Percentiles rank a stretch among this genome's conserved stretches.
Conservation (phyloP, 495 filamentous ascomycete genomes). For the Tuber aestivum region DNA sequence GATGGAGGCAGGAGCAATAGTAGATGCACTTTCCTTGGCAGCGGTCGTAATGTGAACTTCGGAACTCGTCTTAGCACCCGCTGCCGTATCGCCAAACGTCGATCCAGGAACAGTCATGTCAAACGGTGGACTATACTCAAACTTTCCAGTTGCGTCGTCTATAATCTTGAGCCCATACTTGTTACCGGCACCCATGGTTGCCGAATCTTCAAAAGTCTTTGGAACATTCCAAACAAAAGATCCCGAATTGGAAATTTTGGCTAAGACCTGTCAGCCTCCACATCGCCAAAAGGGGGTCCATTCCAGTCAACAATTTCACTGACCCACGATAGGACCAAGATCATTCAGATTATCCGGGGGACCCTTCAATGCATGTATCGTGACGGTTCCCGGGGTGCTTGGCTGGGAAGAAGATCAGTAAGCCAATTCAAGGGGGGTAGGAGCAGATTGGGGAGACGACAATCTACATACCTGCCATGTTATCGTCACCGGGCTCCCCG, state of each 20-base stretch:
- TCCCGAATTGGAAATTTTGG: conserved; percentile 31
- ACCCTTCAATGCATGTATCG: conserved; percentile 36
- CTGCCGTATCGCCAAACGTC: conserved; percentile 12
- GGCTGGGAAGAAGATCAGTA: conserved; percentile 20
- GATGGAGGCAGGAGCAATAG: background rate
- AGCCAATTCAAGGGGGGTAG: conserved; percentile 7
- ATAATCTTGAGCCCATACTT: conserved; percentile 40
- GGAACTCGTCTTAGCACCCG: conserved; percentile 1
- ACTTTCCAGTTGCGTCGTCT: conserved; percentile 36
- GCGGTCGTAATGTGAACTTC: background rate
- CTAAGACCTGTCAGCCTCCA: conserved; percentile 18
- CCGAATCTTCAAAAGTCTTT: conserved; percentile 31
- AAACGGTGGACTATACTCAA: conserved; percentile 40
- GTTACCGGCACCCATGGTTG: conserved; percentile 30
- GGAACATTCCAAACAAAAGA: conserved; percentile 35
- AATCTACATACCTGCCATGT: conserved; percentile 36
- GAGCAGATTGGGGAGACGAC: background rate
- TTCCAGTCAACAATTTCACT: conserved; percentile 7
- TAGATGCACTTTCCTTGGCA: conserved; percentile 1
- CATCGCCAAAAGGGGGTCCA: conserved; percentile 11
- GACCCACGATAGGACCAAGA: conserved; percentile 38
- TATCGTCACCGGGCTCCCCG: conserved; percentile 26
- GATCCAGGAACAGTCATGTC: conserved; percentile 31
- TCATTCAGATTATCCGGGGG: conserved; percentile 32
- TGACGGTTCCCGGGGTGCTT: conserved; percentile 38